Base-by-base conservation (phyloP, 1,284 basidiomycete species). In the Sporisorium scitamineum region DNA sequence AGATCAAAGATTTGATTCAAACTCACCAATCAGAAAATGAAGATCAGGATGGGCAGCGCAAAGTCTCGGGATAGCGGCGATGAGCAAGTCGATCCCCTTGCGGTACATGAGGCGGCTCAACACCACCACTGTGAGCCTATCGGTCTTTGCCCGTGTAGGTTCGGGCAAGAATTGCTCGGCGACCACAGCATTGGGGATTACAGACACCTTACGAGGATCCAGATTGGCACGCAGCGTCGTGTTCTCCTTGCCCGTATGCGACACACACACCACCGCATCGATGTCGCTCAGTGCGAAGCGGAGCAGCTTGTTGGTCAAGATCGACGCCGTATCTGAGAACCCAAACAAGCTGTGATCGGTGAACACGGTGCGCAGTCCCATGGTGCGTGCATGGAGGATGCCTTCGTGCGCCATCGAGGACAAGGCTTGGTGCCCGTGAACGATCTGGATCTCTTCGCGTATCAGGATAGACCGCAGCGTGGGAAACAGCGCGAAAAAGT, bases 291-390 rank as follows among this genome's bases (percentile, higher is more conserved):
- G 87, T 1, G 92, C 92, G 16, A 90, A 94, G 14, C 91, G 92
- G 29, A 99, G 88, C 41, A 99, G 89, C 85, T 99, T 99, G 88
- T 99, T 99, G 6, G 97, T 98, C 74, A 98, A 87, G 53, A 99
- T 95, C 79, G 94, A 95, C 0, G 94, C 94, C 18, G 95, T 95
- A 81, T 97, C 95, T 50, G 94, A 94, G 79, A 99, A 94, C 0
- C 94, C 95, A 80, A 98, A 99, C 26, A 99, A 87, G 78, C 93
- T 94, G 83, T 99, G 97, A 86, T 99, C 97, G 1, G 97, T 98
- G 85, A 99, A 97, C 10, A 97, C 92, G 0, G 94, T 94, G 22
- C 92, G 90, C 13, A 95, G 89, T 0, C 86, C 85, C 55, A 85
- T 65, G 16, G 71, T 76, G 62, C 84, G 84, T 0, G 94, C 91